Base-by-base conservation (phyloP, 2,329 filamentous ascomycete species). In the Berkeleyomyces rouxiae region DNA sequence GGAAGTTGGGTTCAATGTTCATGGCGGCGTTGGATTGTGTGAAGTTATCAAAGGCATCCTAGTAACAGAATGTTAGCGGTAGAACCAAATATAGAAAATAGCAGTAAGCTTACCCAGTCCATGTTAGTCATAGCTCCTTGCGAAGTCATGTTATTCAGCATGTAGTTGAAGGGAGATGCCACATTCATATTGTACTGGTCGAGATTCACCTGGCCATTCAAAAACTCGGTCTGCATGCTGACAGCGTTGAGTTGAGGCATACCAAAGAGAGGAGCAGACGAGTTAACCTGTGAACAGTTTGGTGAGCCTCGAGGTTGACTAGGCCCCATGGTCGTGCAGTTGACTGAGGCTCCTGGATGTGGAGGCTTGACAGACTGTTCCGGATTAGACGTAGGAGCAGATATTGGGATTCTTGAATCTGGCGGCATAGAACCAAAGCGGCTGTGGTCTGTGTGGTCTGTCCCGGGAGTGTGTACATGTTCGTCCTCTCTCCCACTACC, bases 31-130 rank as follows among this genome's bases (percentile, higher is more conserved):
- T 58, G 10, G 61, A 70, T 65, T 83, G 81, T 0, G 80, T 76
- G 65, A 79, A 83, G 60, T 76, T 82, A 65, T 83, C 80, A 58
- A 83, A 78, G 10, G 78, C 77, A 51, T 77, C 77, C 81, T 83
- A 61, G 43, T 58, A 4, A 63, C 13, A 9, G 2, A 64, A 4
- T 31, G 57, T 51, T 44, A 9, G 37, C 47, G 42, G 44, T 13
- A 61, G 40, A n/a, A 9, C 31, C 23, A 39, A 36, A 49, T 16
- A 6, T 6, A 4, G 23, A 36, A 3, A 23, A 44, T 3, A 16
- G 9, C 4, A 42, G 10, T n/a, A 33, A 36, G 66, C 76, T 67
- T 72, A 79, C 77, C 77, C 77, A 79, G 68, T 79, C 76, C 65
- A 79, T 76, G 57, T 74, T 77, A 40, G 71, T 69, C 44, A 63